Evolutionary conservation across 108 stramenopile genomes (phyloP).

Genomic region (Pseudonitzschia delicatissima): DNA sequence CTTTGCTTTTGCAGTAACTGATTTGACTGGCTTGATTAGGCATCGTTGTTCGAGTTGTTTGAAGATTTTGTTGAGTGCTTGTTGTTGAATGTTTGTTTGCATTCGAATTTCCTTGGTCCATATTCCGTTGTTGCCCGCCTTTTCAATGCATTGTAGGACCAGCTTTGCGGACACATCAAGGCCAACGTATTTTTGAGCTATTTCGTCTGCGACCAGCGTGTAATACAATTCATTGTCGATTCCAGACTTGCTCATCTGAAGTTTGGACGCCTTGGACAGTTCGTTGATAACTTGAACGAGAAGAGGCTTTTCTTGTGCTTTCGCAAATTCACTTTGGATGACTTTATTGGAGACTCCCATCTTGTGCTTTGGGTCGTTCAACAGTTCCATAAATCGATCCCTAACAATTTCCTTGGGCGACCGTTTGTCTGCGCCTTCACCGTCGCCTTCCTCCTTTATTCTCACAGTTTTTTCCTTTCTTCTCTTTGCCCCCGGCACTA

Average conservation of each 20-base stretch:
- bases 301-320: slow-evolving; percentile 36
- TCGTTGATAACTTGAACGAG: slow-evolving; percentile 78
- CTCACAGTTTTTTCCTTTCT: slow-evolving; percentile 19
- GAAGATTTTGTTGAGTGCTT: slow-evolving; percentile 91
- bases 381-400: slow-evolving; percentile 61
- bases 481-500: slow-evolving; percentile 12
- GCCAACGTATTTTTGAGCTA: slow-evolving; percentile 74
- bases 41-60: slow-evolving; percentile 86
- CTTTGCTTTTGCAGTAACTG: slow-evolving; percentile 93
- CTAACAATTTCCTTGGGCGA: slow-evolving; percentile 32
- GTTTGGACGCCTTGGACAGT: slow-evolving; percentile 53
- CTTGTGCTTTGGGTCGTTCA: slow-evolving; percentile 43
- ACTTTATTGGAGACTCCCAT: slow-evolving; percentile 58
- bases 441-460: slow-evolving; percentile 29
- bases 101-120: slow-evolving; percentile 96
- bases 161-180: slow-evolving; percentile 74
- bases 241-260: slow-evolving; percentile 66
- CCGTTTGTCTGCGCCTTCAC: not conserved
- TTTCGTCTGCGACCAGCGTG: slow-evolving; percentile 55
- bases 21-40: slow-evolving; percentile 94
- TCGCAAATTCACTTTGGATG: slow-evolving; percentile 59
- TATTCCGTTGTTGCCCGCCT: slow-evolving; percentile 91
- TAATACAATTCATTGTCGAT: slow-evolving; percentile 61
- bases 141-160: slow-evolving; percentile 93
- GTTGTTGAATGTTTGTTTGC: slow-evolving; percentile 88